Evolutionary conservation across 345 rosid species (phyloP).

Genomic region (Pistacia vera): DNA sequence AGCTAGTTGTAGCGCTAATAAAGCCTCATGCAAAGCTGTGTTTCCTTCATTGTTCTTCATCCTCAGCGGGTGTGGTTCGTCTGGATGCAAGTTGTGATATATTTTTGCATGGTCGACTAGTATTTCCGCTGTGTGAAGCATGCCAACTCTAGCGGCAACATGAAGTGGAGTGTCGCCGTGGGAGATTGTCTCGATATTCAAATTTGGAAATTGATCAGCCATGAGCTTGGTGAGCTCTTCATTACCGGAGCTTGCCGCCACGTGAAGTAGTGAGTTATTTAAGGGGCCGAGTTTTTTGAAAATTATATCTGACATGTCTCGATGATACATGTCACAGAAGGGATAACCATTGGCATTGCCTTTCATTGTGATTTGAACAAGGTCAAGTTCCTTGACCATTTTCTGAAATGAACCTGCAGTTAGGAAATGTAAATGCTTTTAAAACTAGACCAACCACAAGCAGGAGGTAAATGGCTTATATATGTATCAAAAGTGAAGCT

Average conservation of each 20-base stretch:
- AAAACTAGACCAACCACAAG: too few species aligned
- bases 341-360: not conserved
- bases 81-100: too few species aligned
- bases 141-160: slow-evolving; percentile 25
- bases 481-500: too few species aligned
- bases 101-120: slow-evolving; percentile 6
- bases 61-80: not conserved
- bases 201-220: not conserved
- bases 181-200: not conserved
- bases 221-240: not conserved
- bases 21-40: slow-evolving; percentile 36
- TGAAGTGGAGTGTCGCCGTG: slow-evolving; percentile 32
- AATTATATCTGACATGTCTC: not conserved
- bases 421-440: too few species aligned
- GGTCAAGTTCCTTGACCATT: not conserved
- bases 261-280: slow-evolving; percentile 11
- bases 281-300: not conserved
- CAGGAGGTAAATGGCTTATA: too few species aligned
- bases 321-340: not conserved
- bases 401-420: not conserved
- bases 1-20: not conserved
- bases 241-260: slow-evolving; percentile 5
- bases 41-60: slow-evolving; percentile 28
- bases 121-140: slow-evolving; percentile 2
- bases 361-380: not conserved